Base-by-base conservation (phyloP, 1,139 yeast genomes). In the Blastobotrys indianensis region DNA sequence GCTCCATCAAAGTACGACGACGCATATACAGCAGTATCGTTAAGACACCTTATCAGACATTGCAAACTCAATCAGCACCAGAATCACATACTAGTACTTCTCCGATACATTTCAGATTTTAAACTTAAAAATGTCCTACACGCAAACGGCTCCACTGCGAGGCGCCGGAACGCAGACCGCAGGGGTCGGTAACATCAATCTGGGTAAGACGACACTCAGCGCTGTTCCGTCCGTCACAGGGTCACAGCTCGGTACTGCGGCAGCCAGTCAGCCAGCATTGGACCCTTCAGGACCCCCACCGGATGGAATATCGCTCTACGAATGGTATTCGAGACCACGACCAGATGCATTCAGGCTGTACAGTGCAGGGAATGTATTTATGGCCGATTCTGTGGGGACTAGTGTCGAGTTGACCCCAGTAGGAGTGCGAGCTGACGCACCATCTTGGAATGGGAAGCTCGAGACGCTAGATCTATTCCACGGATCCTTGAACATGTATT, bases 371-470 rank as follows among this genome's bases (percentile, higher is more conserved):
- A 34, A 32, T n/a, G 46, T 44, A 11, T 37, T 39, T 15, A 17
- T 44, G 42, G 40, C 39, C 6, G 46, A 44, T 31, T 28, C 29
- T n/a, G 42, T 36, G n/a, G 46, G 42, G 2, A 39, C 43, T 10
- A 28, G 42, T 2, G 40, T 35, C 2, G 46, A 44, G 25, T 29
- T 44, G 4, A 25, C 46, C 8, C 42, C 46, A 30, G 23, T 35
- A 28, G 30, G 38, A 9, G 10, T 44, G 20, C 28, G 43, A 16
- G 10, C 40, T n/a, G 46, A 44, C 17, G 39, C 39, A 39, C 46
- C 46, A 23, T 17, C 31, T 30, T 44, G 46, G 46, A 44, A 44
- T 17, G 46, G 46, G 25, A 44, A 44, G 36, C 37, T 30, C 17
- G 46, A 44, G 32, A 39, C 46, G 3, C 32, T 44, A 5, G 43